A percentile compares a stretch with the other conserved stretches of the same genome.
phyloP scores from a whole-genome alignment of 306 rosid genomes.

The Cucurbita ficifolia region DNA sequence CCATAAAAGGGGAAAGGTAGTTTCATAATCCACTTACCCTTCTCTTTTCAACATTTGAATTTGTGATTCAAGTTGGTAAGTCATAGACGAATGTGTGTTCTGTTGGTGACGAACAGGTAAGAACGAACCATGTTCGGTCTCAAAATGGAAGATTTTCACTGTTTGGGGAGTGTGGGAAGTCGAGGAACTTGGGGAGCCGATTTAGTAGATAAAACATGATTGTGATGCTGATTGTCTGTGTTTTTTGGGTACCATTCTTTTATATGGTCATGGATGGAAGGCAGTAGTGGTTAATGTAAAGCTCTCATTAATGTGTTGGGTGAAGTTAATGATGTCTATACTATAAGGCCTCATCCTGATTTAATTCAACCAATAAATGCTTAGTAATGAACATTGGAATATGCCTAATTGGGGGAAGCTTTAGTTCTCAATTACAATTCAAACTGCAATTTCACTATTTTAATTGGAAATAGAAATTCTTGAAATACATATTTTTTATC shows the following conservation, averaged over 20 bases:
- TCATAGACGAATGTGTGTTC: neutral
- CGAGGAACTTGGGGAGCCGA: conserved; percentile 33
- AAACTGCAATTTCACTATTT: neutral
- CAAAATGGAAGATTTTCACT: conserved; percentile 39
- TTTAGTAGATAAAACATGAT: conserved; percentile 21
- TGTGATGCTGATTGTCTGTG: conserved; percentile 7
- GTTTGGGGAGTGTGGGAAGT: conserved; percentile 68
- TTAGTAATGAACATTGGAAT: conserved; percentile 5
- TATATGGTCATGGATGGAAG: conserved; percentile 29
- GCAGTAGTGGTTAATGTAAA: conserved; percentile 22
- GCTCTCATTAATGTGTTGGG: neutral
- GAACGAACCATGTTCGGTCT: conserved; percentile 38
- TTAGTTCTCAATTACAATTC: neutral
- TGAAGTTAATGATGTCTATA: neutral
- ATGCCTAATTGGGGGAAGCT: neutral
- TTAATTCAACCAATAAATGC: neutral
- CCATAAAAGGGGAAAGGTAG: conserved; percentile 51
- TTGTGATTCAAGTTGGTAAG: neutral
- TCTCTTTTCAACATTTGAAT: neutral
- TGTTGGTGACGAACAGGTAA: conserved; percentile 34
- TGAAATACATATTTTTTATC: too few relatives aligned
- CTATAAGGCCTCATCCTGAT: neutral
- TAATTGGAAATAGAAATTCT: neutral
- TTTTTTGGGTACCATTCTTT: conserved; percentile 49
- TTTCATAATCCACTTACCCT: neutral